Evolutionary conservation across 2,329 filamentous ascomycete species (phyloP), one percentile per base, ranked within the genome.

Genomic region (Monosporascus sp.): DNA sequence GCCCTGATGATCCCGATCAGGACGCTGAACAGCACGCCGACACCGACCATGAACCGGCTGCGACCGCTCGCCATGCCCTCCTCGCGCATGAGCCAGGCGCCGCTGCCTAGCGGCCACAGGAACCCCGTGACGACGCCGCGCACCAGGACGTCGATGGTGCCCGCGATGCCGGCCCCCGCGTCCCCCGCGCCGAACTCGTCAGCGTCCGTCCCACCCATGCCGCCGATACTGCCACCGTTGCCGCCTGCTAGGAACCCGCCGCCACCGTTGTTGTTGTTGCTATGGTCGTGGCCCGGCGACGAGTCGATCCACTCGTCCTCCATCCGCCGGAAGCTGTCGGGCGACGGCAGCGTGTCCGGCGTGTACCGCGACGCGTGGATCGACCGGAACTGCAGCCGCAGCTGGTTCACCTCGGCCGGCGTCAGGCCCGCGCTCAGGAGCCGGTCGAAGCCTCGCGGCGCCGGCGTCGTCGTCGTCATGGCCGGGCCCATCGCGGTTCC

Each of bases 291-390:
- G 41, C 38, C 51, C 43, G 6, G 59, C 53, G 24, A 85, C 52
- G 82, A 82, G 63, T 97, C 93, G 57, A 97, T 87, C 93, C 93
- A 97, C 11, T 85, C 77, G 65, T 97, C 93, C 70, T 97, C 93
- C 66, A 97, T 80, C 22, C 81, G 77, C 15, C 90, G 84, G 62
- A 97, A 76, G 27, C 86, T 82, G 57, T 87, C 80, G 0, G 89
- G 88, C 11, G 83, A 86, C 1, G 93, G 93, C 87, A 96, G 90
- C 0, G 88, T 89, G 67, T 96, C 92, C 0, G 90, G 90, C 1
- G 91, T 95, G 67, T 89, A 90, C 25, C 88, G 87, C 59, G 87
- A 82, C 31, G 87, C 83, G 65, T 96, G 89, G 57, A 96, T 89
- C 45, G 88, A 87, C 44, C 90, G 82, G 72, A 97, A 99, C 70